Base-by-base conservation (phyloP, 1,284 basidiomycete genomes). In the Grifola frondosa region DNA sequence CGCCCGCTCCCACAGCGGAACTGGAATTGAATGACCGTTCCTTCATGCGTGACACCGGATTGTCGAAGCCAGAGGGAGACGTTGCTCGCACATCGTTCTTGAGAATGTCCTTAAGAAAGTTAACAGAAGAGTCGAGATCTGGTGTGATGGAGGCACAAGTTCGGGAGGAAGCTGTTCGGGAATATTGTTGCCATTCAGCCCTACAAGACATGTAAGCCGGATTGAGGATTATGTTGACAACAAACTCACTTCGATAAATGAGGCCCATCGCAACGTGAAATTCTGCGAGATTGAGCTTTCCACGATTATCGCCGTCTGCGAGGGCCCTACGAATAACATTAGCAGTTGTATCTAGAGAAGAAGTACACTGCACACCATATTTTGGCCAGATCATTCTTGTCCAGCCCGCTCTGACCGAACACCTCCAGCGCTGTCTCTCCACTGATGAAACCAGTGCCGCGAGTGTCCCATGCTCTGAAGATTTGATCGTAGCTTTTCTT, bases 261-360 rank as follows among this genome's bases (percentile, higher is more conserved):
- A 99, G 74, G 47, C 91, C 95, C 96, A 99, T 99, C 1, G 96
- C 97, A 42, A 98, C 91, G 63, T 99, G 94, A 66, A 99, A 99
- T 64, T 99, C 96, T 19, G 92, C 89, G 32, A 96, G 74, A 61
- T 97, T 98, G 44, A 97, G 79, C 67, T 93, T 95, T 23, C 94
- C 94, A 26, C 91, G 83, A 68, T 97, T 92, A 56, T 93, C 88
- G 30, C 79, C 78, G 66, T 97, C 94, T 20, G 92, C 89, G 8
- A 97, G 76, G 22, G 83, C 86, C 92, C 92, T 95, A 55, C 12
- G 9, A 12, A 16, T 7, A 40, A 13, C n/a, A 17, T 22, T 19
- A 38, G 10, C n/a, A 30, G 31, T 7, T n/a, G 10, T 1, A n/a
- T 17, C 17, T n/a, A 13, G 3, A 31, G 5, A 37, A 15, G 30